Percentiles rank a stretch among this genome's conserved stretches.
These are phyloP conservation scores for Chloris gayana DNA, from an alignment of 176 grass and related monocot genomes.

Conservation along the genomic window DNA sequence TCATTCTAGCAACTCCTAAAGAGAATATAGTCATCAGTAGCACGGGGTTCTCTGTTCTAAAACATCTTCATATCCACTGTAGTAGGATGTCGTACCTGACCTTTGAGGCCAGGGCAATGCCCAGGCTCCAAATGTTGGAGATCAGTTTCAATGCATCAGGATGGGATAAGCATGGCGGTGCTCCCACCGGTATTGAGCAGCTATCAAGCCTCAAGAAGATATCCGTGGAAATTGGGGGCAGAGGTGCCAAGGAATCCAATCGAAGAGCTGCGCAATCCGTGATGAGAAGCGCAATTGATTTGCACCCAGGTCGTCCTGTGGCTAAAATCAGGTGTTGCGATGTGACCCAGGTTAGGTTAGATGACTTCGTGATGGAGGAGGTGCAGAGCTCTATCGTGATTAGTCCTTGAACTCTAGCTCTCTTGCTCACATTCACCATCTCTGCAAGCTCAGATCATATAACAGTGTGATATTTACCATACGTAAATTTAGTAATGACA, in stretches of 20 bases:
- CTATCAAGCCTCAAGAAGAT: background rate
- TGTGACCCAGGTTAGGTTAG: background rate
- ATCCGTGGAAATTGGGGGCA: background rate
- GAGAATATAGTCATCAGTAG: background rate
- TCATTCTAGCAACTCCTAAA: background rate
- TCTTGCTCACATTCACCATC: background rate
- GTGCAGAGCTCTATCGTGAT: background rate
- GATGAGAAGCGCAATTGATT: background rate
- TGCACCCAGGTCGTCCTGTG: background rate
- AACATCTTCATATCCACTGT: background rate
- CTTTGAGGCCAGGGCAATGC: constrained; percentile 3
- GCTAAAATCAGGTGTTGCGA: background rate
- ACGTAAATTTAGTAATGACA: background rate
- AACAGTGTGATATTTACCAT: background rate
- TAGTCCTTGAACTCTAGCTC: background rate
- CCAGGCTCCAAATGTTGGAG: background rate
- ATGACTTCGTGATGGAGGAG: constrained; percentile 8
- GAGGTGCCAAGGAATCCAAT: background rate
- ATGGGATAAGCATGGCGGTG: background rate
- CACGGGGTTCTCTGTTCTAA: background rate
- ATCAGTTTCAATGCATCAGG: background rate
- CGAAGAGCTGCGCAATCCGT: background rate
- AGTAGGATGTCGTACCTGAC: background rate
- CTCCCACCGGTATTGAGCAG: background rate
- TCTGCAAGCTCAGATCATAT: background rate